Evolutionary conservation across 2,329 filamentous ascomycete species (phyloP), one percentile per base, ranked within the genome.

Genomic region (Curvularia lunata): DNA sequence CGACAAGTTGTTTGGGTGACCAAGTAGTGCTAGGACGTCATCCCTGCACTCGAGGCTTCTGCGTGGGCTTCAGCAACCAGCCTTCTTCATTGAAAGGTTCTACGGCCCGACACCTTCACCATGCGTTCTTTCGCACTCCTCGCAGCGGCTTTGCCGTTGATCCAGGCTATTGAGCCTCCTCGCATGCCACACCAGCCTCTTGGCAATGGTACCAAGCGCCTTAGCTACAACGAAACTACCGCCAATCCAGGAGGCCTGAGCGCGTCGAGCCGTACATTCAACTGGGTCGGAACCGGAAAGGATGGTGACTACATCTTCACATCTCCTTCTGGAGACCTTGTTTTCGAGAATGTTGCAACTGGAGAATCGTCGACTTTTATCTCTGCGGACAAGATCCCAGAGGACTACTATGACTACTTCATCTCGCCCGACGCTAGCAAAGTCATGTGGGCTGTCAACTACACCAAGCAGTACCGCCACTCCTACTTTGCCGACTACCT

Each of bases 401-500:
- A 78, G 1, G 81, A 82, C 50, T 79, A 84, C 57, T 77, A 78
- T 59, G 83, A 86, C 42, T 89, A 86, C 72, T 86, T 81, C 77
- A 86, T 90, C 62, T 86, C 84, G 40, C 76, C 84, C 2, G 86
- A 88, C 66, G 79, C 84, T 6, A 82, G 81, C 21, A 82, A 83
- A 52, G 81, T 90, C 0, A 76, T 90, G 18, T 86, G 87, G 76
- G 81, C 87, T 1, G 82, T 85, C 52, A 90, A 90, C 67, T 83
- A 85, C 71, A 90, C 85, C 13, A 88, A 89, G 74, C 84, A 88
- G 70, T 90, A 90, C 67, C 85, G 88, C 1, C 78, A 89, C 75
- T 88, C 87, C 5, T 90, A 87, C 74, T 87, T 86, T 69, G 84
- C 88, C 32, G 83, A 90, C 70, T 91, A 90, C 72, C 82, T 85